Percentiles rank a stretch among this genome's conserved stretches.
Evolutionary conservation across 805 yeast genomes (phyloP).

Genomic region (Kregervanrija fluxuum): DNA sequence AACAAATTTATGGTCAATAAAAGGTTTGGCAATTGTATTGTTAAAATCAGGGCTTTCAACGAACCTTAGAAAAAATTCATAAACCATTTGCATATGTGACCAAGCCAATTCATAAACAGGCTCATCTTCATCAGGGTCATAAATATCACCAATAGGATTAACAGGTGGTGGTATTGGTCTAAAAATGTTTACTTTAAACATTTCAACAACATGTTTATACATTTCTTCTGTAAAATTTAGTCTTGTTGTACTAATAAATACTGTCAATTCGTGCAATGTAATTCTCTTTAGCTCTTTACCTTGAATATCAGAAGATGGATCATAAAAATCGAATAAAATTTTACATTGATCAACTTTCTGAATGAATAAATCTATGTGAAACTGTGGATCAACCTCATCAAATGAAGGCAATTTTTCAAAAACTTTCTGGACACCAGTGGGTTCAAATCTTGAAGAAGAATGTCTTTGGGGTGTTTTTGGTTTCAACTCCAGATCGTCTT

Average conservation of each 20-base stretch:
- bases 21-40: constrained; percentile 87
- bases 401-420: constrained; percentile 76
- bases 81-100: constrained; percentile 98
- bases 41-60: constrained; percentile 93
- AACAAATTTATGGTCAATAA: constrained; percentile 86
- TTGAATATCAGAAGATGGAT: constrained; percentile 83
- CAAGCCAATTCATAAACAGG: constrained; percentile 94
- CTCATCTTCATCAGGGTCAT: constrained; percentile 98
- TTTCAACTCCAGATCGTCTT: constrained; percentile 74
- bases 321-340: constrained; percentile 87
- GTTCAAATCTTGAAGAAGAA: constrained; percentile 86
- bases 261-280: constrained; percentile 83
- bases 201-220: constrained; percentile 79
- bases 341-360: constrained; percentile 93
- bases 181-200: constrained; percentile 85
- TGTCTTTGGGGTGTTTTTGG: constrained; percentile 74
- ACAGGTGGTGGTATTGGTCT: constrained; percentile 98
- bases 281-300: constrained; percentile 89
- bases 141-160: constrained; percentile 92
- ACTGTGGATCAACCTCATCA: constrained; percentile 75
- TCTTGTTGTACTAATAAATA: constrained; percentile 75
- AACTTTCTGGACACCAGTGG: constrained; percentile 53
- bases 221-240: constrained; percentile 85
- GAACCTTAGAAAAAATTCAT: constrained; percentile 88
- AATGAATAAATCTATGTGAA: constrained; percentile 71